Base-by-base conservation (phyloP, 305 asterid genomes). In the Euphrasia arctica region DNA sequence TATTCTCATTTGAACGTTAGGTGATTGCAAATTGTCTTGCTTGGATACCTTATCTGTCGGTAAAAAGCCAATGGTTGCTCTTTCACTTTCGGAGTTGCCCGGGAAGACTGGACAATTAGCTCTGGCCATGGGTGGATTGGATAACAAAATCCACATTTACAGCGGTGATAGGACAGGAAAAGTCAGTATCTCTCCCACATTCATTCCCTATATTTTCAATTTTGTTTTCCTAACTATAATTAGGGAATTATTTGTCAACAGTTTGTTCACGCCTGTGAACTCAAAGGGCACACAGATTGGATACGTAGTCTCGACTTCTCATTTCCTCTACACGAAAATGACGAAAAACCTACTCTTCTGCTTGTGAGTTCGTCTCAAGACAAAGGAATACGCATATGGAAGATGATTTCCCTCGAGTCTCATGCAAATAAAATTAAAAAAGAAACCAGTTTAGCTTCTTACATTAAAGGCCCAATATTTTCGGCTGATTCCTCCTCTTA, bases 351-450 rank as follows among this genome's bases (percentile, higher is more conserved):
- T 39, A 80, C 74, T 71, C 77, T 87, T 76, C 77, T 77, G 57
- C 88, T 92, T 25, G 98, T 84, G 70, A 89, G 96, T 75, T 87
- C 97, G 66, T 87, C 98, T 67, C 98, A 92, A 84, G 98, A 92
- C 84, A 92, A 89, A 77, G 95, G 97, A 73, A 92, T 92, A 69
- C 97, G 96, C 61, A 82, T 92, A 70, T 92, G 98, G 98, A 92
- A 87, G 82, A 77, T 87, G 78, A 72, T 82, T 62, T 72, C 74
- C 52, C 76, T 59, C 34, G 86, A 79, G 60, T 68, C 82, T 58
- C 66, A 64, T 58, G 71, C 71, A 32, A 66, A 77, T 62, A 60
- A 63, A 62, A 68, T 56, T 55, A 78, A 76, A 71, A 69, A 72
- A 71, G 88, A 82, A 78, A 82, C 84, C 32, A 87, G 85, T 67